Conservation (phyloP, 306 rosid genomes). For the Myrica gale region DNA sequence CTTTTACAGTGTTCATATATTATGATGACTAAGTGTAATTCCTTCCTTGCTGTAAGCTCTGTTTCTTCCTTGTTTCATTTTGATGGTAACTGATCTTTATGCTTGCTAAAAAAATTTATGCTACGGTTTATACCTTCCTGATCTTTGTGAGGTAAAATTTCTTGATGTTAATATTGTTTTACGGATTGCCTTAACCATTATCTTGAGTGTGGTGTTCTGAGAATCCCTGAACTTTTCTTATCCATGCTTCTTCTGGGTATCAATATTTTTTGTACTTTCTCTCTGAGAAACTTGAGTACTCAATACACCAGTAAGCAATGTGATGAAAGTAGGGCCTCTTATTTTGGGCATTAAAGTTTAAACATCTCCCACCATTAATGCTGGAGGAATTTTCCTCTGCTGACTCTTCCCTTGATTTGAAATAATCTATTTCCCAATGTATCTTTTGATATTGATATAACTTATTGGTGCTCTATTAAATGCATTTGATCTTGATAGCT, state of each 20-base stretch:
- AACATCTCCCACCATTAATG: not conserved
- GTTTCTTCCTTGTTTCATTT: slow-evolving; percentile 18
- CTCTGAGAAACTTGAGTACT: not conserved
- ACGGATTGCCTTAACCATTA: not conserved
- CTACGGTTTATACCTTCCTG: not conserved
- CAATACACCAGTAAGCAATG: not conserved
- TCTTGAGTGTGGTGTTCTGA: not conserved
- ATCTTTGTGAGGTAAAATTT: not conserved
- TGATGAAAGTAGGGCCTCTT: not conserved
- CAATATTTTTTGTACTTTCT: not conserved
- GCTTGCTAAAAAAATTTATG: not conserved
- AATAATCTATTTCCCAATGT: not conserved
- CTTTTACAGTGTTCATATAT: slow-evolving; percentile 13
- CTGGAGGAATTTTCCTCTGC: not conserved
- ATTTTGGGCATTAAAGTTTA: not conserved
- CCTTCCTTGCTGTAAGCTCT: slow-evolving; percentile 10
- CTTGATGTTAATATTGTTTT: not conserved
- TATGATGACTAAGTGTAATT: slow-evolving; percentile 22
- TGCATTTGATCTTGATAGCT: not conserved
- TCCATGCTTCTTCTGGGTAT: not conserved
- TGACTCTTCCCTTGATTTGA: not conserved
- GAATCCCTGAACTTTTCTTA: not conserved
- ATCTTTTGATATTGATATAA: not conserved
- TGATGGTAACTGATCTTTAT: slow-evolving; percentile 10
- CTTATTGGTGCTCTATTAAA: not conserved